These are phyloP conservation scores for Leccinum olivaceopallidum DNA, from an alignment of 768 basidiomycete genomes.

Conservation along the genomic window DNA sequence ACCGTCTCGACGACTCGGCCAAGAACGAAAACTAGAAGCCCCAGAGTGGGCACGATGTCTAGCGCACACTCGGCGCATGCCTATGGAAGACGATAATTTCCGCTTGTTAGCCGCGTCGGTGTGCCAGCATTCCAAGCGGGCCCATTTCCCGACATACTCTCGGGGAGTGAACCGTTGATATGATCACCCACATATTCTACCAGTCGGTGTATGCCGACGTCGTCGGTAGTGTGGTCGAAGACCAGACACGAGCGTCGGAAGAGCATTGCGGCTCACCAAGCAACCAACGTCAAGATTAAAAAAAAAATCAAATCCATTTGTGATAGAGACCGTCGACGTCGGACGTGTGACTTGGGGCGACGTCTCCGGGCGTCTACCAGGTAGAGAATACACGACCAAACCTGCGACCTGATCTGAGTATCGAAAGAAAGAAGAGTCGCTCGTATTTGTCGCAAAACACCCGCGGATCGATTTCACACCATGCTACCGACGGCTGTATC, in stretches of 20 bases:
- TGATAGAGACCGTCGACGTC: neutral
- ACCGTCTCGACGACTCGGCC: neutral
- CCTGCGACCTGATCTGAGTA: neutral
- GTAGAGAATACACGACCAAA: constrained; percentile 5
- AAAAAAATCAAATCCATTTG: neutral
- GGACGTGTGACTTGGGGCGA: neutral
- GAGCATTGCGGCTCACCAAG: neutral
- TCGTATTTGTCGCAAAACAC: neutral
- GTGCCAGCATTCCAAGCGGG: constrained; percentile 1
- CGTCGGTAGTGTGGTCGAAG: constrained; percentile 1
- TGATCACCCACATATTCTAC: constrained; percentile 1
- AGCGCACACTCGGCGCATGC: neutral
- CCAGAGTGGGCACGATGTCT: neutral
- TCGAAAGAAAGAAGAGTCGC: neutral
- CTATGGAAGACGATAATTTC: constrained; percentile 9
- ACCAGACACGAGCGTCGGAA: neutral
- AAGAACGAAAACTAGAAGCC: neutral
- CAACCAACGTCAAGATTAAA: neutral
- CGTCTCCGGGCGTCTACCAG: neutral
- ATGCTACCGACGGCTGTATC: neutral
- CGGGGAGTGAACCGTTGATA: neutral
- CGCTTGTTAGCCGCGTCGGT: neutral
- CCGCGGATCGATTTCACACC: constrained; percentile 13
- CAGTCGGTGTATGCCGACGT: neutral
- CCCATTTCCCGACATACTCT: neutral